These are phyloP conservation scores for Microdochium nivale DNA, from an alignment of 2,329 filamentous ascomycete genomes.

Conservation along the genomic window DNA sequence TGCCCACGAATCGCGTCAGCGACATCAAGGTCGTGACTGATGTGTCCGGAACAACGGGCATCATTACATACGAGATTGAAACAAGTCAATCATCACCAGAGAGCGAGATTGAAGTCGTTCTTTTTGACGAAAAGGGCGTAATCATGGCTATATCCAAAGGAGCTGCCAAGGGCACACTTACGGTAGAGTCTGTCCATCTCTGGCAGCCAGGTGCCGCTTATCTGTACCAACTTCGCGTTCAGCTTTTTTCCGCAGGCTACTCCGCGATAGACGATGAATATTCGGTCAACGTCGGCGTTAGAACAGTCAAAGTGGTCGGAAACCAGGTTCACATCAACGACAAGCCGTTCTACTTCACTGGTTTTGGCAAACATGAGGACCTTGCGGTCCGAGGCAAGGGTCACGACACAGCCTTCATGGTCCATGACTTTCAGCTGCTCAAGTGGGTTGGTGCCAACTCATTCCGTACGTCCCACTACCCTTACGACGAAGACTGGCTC, in stretches of 20 bases:
- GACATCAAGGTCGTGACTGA: conserved; percentile 15
- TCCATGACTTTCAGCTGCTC: conserved; percentile 20
- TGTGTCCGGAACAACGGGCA: conserved; percentile 5
- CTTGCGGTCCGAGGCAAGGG: conserved; percentile 17
- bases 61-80: conserved; percentile 5
- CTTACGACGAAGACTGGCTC: conserved; percentile 18
- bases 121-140: neutral
- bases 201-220: conserved; percentile 19
- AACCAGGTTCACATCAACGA: conserved; percentile 17
- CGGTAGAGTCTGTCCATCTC: conserved; percentile 9
- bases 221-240: conserved; percentile 14
- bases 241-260: conserved; percentile 5
- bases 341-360: conserved; percentile 19
- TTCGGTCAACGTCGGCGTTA: conserved; percentile 9
- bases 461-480: conserved; percentile 21
- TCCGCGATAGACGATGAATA: conserved; percentile 10
- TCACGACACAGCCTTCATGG: conserved; percentile 19
- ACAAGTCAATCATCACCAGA: neutral
- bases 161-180: conserved; percentile 6
- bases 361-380: conserved; percentile 21
- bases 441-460: conserved; percentile 21
- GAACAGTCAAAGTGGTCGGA: conserved; percentile 11
- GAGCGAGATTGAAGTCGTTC: neutral
- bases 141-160: neutral
- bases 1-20: conserved; percentile 10